Conservation (phyloP, 345 rosid species). For the Populus pruinosa region DNA sequence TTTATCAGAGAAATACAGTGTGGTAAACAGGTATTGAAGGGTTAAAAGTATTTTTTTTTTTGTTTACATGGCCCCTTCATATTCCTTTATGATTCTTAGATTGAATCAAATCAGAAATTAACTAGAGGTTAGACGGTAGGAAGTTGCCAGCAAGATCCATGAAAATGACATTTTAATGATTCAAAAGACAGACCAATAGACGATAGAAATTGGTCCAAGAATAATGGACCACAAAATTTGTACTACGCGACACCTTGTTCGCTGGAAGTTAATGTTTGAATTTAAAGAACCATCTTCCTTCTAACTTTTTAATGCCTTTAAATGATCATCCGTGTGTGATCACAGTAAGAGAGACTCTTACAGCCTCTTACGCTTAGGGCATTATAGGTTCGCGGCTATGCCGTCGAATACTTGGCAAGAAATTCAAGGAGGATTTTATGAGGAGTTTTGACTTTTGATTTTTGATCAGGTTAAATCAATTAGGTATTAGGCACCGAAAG, state of each 20-base stretch:
- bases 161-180: background rate
- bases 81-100: background rate
- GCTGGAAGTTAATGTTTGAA: background rate
- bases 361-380: too few relatives aligned
- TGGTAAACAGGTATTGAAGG: too few relatives aligned
- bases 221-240: background rate
- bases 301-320: background rate
- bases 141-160: background rate
- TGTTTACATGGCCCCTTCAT: background rate
- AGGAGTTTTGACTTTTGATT: background rate
- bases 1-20: too few relatives aligned
- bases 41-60: too few relatives aligned
- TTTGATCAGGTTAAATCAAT: background rate
- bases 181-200: background rate
- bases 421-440: background rate
- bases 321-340: too few relatives aligned
- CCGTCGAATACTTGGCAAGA: background rate
- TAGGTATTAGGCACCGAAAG: conserved; percentile 3
- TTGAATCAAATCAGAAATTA: background rate
- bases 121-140: background rate
- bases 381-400: background rate
- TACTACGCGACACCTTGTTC: background rate
- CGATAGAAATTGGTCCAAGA: background rate
- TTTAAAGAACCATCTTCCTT: background rate
- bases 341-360: too few relatives aligned